Percentiles rank a stretch among this genome's conserved stretches.
phyloP scores from a whole-genome alignment of 2,329 filamentous ascomycete genomes.

The Clarireedia homoeocarpa region DNA sequence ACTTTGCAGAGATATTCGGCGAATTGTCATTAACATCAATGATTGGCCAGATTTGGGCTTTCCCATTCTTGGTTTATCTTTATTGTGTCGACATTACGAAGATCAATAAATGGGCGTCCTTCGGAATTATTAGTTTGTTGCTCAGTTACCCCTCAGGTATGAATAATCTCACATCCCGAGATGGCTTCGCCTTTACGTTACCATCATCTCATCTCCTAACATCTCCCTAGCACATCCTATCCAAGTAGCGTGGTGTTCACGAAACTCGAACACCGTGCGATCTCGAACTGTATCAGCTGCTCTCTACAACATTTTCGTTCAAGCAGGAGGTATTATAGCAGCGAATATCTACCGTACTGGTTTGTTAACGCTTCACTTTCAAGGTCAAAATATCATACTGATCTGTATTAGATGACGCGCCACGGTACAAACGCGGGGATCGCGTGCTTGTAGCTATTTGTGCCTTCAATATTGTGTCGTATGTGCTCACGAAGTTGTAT shows the following conservation, averaged over 20 bases:
- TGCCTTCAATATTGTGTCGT: slow-evolving; percentile 38
- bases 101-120: slow-evolving; percentile 36
- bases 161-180: background rate
- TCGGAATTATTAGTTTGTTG: slow-evolving; percentile 34
- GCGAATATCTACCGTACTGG: slow-evolving; percentile 33
- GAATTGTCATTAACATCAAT: slow-evolving; percentile 41
- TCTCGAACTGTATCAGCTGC: slow-evolving; percentile 55
- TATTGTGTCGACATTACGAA: slow-evolving; percentile 32
- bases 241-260: slow-evolving; percentile 40
- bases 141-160: slow-evolving; percentile 36
- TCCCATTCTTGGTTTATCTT: slow-evolving; percentile 45
- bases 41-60: slow-evolving; percentile 49
- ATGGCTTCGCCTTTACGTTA: background rate
- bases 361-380: too few relatives aligned
- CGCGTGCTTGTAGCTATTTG: slow-evolving; percentile 42
- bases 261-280: slow-evolving; percentile 54
- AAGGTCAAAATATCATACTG: too few relatives aligned
- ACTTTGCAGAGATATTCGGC: slow-evolving; percentile 38
- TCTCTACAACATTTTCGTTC: slow-evolving; percentile 50
- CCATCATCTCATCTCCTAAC: too few relatives aligned
- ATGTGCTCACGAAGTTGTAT: slow-evolving; percentile 38
- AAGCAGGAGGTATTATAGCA: slow-evolving; percentile 33
- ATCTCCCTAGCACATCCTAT: slow-evolving; percentile 35
- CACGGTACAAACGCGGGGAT: slow-evolving; percentile 46
- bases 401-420: slow-evolving; percentile 28